Base-by-base conservation (phyloP, 2,329 filamentous ascomycete genomes). In the Diaporthe capsici region DNA sequence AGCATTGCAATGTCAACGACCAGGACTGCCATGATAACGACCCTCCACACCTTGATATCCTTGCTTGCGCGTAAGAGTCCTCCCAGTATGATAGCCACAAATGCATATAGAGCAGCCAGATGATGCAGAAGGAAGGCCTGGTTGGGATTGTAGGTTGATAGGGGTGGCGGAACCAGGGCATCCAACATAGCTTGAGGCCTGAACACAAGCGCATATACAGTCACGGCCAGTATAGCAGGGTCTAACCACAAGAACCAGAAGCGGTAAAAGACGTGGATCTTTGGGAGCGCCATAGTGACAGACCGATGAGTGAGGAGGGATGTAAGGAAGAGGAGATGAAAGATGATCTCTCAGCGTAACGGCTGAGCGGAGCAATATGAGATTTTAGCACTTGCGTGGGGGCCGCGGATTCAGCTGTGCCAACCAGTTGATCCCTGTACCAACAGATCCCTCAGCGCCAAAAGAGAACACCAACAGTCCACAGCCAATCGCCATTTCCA, bases 181-280 rank as follows among this genome's bases (percentile, higher is more conserved):
- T 80, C 73, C 9, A 80, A 61, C 57, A 81, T 77, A 58, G 79
- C 55, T 12, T 79, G 73, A 0, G 76, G 79, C 0, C 44, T 72
- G 67, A 77, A 77, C 61, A 81, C 57, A 49, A 79, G 58, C 0
- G 68, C 72, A 47, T 75, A 76, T 63, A 78, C 72, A 9, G 79
- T 79, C 22, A 72, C 78, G 22, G 73, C 9, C 1, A 80, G 25
- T 17, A 67, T 49, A 15, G 78, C 1, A 25, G 79, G 79, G 20
- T 81, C 78, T 1, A 81, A n/a, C 44, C 67, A 80, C 0, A 75
- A 79, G 71, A 80, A 81, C 79, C 79, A 80, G 47, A 78, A 20
- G 65, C 77, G 76, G 72, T 81, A 81, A 53, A 81, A 80, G 22
- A 28, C n/a, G 65, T 76, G 67, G 51, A 77, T 76, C 0, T 60